Conservation (phyloP, 306 rosid species). For the Citrullus amarus region DNA sequence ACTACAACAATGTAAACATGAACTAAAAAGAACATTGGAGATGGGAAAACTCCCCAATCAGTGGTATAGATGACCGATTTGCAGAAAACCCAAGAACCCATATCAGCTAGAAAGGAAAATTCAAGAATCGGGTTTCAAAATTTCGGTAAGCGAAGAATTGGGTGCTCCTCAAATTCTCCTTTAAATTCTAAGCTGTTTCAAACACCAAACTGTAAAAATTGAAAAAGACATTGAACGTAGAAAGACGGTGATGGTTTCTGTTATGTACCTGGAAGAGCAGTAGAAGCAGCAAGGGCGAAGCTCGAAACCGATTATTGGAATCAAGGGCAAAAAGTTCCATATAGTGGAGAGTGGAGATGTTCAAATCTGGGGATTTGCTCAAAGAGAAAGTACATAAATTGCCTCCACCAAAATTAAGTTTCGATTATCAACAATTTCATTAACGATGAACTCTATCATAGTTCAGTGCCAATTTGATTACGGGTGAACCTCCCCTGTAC, state of each 20-base stretch:
- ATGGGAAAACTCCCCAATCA: not conserved
- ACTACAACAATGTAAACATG: too few species aligned
- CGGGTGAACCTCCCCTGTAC: too few species aligned
- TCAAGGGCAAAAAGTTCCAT: not conserved
- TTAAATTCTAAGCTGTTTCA: not conserved
- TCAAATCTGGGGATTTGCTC: too few species aligned
- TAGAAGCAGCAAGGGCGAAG: slow-evolving; percentile 11
- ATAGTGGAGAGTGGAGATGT: not conserved
- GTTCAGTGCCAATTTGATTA: too few species aligned
- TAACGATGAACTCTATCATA: too few species aligned
- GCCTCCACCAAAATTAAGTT: too few species aligned
- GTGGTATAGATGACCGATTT: not conserved
- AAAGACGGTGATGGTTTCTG: not conserved
- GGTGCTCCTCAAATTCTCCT: not conserved
- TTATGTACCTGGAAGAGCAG: slow-evolving; percentile 19
- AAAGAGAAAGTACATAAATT: too few species aligned
- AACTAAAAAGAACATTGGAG: not conserved
- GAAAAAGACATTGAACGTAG: not conserved
- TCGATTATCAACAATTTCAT: too few species aligned
- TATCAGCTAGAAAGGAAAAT: not conserved
- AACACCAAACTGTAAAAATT: not conserved
- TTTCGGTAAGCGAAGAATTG: not conserved
- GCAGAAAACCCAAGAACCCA: not conserved
- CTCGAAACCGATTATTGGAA: slow-evolving; percentile 5
- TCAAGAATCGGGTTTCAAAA: not conserved